A percentile compares a stretch with the other conserved stretches of the same genome.
Evolutionary conservation across 495 filamentous ascomycete species (phyloP).

Genomic region (Penicillium coprophilum): DNA sequence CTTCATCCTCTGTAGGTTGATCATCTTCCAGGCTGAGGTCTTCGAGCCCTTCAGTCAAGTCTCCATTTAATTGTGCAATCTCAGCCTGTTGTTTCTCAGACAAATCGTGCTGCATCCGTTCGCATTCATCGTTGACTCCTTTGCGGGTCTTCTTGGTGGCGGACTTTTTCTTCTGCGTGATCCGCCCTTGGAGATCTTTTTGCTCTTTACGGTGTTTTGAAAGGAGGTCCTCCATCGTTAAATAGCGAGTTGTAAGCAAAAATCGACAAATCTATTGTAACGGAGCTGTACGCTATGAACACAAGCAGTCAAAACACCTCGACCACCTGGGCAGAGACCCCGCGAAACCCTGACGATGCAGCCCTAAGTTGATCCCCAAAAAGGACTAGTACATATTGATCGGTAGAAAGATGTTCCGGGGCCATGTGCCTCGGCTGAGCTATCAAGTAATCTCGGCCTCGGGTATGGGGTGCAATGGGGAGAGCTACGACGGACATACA

Average conservation of each 20-base stretch:
- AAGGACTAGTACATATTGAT: slow-evolving; percentile 17
- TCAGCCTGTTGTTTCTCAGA: slow-evolving; percentile 67
- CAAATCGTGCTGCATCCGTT: slow-evolving; percentile 66
- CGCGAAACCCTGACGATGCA: slow-evolving; percentile 34
- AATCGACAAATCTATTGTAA: not conserved
- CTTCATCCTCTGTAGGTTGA: slow-evolving; percentile 22
- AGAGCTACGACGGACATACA: slow-evolving; percentile 15
- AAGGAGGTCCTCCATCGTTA: slow-evolving; percentile 68
- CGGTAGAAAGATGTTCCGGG: slow-evolving; percentile 13
- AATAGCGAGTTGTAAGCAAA: not conserved
- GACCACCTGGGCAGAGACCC: slow-evolving; percentile 16
- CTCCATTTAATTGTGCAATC: slow-evolving; percentile 55
- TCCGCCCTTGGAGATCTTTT: slow-evolving; percentile 75
- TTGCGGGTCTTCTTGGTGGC: slow-evolving; percentile 96
- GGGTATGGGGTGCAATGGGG: slow-evolving; percentile 24
- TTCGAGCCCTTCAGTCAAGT: slow-evolving; percentile 29
- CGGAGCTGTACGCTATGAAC: not conserved
- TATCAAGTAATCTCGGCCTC: slow-evolving; percentile 18
- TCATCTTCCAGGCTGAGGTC: slow-evolving; percentile 33
- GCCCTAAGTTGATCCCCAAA: slow-evolving; percentile 31
- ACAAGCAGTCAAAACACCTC: slow-evolving; percentile 7
- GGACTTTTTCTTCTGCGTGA: slow-evolving; percentile 93
- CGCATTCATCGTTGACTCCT: slow-evolving; percentile 82
- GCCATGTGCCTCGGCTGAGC: slow-evolving; percentile 26
- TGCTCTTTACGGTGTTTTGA: slow-evolving; percentile 84